Conservation (phyloP, 495 filamentous ascomycete species). For the Schizothecium vesticola region DNA sequence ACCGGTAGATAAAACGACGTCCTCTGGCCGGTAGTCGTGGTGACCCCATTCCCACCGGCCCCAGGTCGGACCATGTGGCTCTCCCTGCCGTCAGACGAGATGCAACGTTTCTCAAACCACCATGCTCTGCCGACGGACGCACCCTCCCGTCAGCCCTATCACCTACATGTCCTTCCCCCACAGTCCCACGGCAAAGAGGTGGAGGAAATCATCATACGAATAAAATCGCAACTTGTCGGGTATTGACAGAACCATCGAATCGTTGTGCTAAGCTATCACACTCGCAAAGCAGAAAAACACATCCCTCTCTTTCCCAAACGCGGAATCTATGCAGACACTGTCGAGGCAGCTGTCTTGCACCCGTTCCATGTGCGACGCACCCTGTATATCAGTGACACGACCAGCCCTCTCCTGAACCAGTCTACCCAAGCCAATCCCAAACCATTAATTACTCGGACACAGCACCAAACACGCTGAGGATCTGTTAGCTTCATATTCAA, state of each 20-base stretch:
- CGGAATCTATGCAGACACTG: neutral
- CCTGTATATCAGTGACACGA: neutral
- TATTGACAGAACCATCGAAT: neutral
- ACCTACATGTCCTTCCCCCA: neutral
- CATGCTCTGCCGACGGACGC: neutral
- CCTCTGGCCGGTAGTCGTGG: neutral
- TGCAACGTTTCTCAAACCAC: neutral
- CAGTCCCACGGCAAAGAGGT: neutral
- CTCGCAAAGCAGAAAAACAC: neutral
- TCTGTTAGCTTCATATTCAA: neutral
- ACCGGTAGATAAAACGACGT: neutral
- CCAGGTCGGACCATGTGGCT: neutral
- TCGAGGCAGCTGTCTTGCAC: neutral
- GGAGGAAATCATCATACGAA: neutral
- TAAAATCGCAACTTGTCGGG: neutral
- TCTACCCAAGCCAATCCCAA: constrained; percentile 2
- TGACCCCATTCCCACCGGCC: neutral
- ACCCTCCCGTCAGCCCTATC: neutral
- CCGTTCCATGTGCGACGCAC: neutral
- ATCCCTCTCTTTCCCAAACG: neutral
- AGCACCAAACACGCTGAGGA: neutral
- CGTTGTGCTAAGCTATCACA: neutral
- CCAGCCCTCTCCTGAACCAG: neutral
- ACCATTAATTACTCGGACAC: constrained; percentile 11
- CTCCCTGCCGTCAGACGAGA: neutral